These are phyloP conservation scores for Haematococcus lacustris DNA, from an alignment of 139 green algal genomes.

Conservation along the genomic window DNA sequence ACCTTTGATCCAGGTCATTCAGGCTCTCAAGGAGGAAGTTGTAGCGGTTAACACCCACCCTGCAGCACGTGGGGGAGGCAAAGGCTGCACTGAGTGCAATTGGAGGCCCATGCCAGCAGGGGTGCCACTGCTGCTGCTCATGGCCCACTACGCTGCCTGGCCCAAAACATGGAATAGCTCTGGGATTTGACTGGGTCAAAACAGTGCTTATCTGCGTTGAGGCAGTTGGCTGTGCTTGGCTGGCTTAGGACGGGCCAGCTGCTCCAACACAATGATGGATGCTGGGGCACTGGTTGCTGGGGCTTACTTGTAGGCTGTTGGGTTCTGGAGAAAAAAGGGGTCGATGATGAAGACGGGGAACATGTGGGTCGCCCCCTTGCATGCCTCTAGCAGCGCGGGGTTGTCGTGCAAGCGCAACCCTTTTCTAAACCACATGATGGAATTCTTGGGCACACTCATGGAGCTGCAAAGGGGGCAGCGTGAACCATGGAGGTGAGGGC, in stretches of 20 bases:
- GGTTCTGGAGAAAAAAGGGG: slow-evolving; percentile 54
- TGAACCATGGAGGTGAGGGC: too few species aligned
- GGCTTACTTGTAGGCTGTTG: slow-evolving; percentile 40
- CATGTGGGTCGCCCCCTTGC: slow-evolving; percentile 34
- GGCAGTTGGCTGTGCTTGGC: too few species aligned
- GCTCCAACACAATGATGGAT: too few species aligned
- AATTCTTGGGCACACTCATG: not conserved
- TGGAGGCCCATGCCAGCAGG: too few species aligned
- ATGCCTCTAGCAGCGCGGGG: slow-evolving; percentile 70
- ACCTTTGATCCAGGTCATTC: slow-evolving; percentile 65
- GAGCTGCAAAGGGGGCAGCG: not conserved
- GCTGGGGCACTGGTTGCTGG: too few species aligned
- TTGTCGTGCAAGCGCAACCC: slow-evolving; percentile 86
- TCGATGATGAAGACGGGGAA: slow-evolving; percentile 86
- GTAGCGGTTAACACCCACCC: slow-evolving; percentile 71
- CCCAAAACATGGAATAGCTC: too few species aligned
- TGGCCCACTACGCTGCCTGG: too few species aligned
- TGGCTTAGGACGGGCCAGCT: too few species aligned
- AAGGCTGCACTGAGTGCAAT: too few species aligned
- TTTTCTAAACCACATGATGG: slow-evolving; percentile 11
- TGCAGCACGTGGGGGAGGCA: slow-evolving; percentile 13
- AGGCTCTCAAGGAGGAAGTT: slow-evolving; percentile 82
- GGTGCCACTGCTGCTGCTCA: too few species aligned
- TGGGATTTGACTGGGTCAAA: too few species aligned
- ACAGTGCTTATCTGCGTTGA: too few species aligned